A percentile compares a stretch with the other conserved stretches of the same genome.
Conservation (phyloP, 2,329 filamentous ascomycete genomes). For the Colletotrichum spaethianum region DNA sequence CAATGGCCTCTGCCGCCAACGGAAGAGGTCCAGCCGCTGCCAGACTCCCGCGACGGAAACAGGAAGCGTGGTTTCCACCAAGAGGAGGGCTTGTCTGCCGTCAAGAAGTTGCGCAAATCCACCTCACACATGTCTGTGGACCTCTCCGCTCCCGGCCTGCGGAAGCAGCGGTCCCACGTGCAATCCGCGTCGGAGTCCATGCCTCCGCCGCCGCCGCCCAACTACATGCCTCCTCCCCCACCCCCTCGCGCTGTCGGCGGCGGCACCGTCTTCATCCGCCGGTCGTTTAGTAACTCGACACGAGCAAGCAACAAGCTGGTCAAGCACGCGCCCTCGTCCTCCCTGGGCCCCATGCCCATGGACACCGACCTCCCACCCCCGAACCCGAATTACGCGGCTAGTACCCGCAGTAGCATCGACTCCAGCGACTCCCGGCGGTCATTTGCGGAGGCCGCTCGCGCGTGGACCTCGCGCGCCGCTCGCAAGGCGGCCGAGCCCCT, state of each 20-base stretch:
- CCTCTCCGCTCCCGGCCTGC: conserved; percentile 51
- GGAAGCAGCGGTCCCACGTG: conserved; percentile 46
- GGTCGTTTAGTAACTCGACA: conserved; percentile 36
- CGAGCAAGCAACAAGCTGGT: conserved; percentile 46
- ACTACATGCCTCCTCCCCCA: conserved; percentile 31
- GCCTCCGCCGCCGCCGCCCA: conserved; percentile 44
- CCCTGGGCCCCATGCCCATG: conserved; percentile 17
- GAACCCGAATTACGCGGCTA: conserved; percentile 25
- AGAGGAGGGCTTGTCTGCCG: conserved; percentile 48
- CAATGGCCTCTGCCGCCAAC: conserved; percentile 44
- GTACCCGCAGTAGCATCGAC: conserved; percentile 41
- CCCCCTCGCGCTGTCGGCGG: conserved; percentile 26
- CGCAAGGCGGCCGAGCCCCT: conserved; percentile 46
- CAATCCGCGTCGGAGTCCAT: conserved; percentile 46
- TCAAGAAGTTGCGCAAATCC: conserved; percentile 69
- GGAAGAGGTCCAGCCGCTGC: conserved; percentile 34
- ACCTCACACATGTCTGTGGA: conserved; percentile 60
- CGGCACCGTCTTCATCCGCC: conserved; percentile 28
- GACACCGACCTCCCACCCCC: conserved; percentile 26
- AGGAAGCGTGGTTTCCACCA: conserved; percentile 63
- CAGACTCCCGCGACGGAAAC: conserved; percentile 60
- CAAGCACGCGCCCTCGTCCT: conserved; percentile 44
- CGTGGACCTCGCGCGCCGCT: conserved; percentile 30
- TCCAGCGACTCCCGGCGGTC: conserved; percentile 38
- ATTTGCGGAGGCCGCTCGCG: conserved; percentile 28